Base-by-base conservation (phyloP, 345 rosid genomes). In the Physaria fendleri region DNA sequence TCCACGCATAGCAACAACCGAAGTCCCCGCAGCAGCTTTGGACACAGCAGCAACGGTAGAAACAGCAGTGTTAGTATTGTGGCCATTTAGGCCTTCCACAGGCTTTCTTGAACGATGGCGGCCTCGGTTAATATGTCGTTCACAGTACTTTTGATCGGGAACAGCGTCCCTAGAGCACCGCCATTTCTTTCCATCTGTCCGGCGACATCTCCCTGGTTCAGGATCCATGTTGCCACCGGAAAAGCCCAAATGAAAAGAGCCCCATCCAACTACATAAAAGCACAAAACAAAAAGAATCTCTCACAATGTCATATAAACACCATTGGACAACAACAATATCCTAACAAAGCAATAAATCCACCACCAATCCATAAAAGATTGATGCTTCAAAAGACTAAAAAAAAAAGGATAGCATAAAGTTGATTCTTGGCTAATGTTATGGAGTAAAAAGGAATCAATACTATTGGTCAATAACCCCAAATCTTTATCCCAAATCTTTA, bases 51-150 rank as follows among this genome's bases (percentile, higher is more conserved):
- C 45, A 6, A 79, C 59, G 1, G 37, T 18, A 45, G 66, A 28
- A 41, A 75, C 53, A 42, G 62, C 57, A 37, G 85, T 76, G 33
- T 84, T 67, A 56, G 69, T 76, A 82, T 81, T 95, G 85, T 82
- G 88, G 69, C 69, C 69, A 30, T 85, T 65, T 71, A 78, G 96
- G 52, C 93, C 95, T 92, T 92, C 98, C 98, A 92, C 98, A 86
- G 93, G 98, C 96, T 92, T 92, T 92, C 98, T 92, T 92, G 98
- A 92, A 88, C 98, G 98, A 76, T 92, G 97, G 69, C 98, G 98
- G 66, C 98, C 97, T 51, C 98, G 67, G 79, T 92, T 92, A 80
- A 92, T 88, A 65, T 92, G 98, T 56, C 95, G 84, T 76, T 92
- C 97, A 39, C 98, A 92, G 55, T 92, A 92, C 75, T 92, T 92